Percentiles rank a stretch among this genome's conserved stretches.
Evolutionary conservation across 73 alveolate genomes (phyloP).

Genomic region (Paramecium tetraurelia): DNA sequence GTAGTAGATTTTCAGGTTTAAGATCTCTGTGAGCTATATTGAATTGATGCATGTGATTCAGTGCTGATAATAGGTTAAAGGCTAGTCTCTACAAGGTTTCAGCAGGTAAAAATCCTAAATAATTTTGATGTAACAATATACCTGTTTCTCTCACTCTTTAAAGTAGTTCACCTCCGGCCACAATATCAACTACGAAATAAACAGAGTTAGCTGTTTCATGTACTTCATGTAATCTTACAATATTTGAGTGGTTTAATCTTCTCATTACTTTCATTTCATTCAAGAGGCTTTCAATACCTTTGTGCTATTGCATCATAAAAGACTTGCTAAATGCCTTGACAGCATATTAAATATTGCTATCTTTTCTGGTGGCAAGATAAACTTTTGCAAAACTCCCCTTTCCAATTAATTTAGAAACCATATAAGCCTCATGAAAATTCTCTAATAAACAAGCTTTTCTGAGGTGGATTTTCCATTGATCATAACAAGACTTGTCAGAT

Average conservation of each 20-base stretch:
- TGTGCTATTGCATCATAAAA: constrained; percentile 18
- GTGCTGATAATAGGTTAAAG: constrained; percentile 68
- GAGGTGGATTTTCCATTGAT: not conserved
- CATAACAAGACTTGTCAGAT: constrained; percentile 26
- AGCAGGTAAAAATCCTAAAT: constrained; percentile 25
- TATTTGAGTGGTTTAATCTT: constrained; percentile 67
- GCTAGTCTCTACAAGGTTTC: constrained; percentile 9
- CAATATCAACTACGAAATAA: constrained; percentile 64
- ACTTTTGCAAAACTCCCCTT: constrained; percentile 74
- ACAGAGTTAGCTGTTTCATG: constrained; percentile 65
- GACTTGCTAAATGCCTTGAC: constrained; percentile 64
- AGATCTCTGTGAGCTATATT: constrained; percentile 87
- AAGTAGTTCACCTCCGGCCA: constrained; percentile 73
- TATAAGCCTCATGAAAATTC: constrained; percentile 13
- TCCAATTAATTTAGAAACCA: constrained; percentile 63
- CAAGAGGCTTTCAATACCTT: constrained; percentile 52
- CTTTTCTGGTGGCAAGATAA: constrained; percentile 66
- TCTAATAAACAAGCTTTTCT: not conserved
- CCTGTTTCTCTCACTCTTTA: constrained; percentile 60
- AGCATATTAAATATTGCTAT: constrained; percentile 58
- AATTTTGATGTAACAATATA: not conserved
- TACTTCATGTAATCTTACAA: constrained; percentile 65
- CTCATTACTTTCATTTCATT: constrained; percentile 69
- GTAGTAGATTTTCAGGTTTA: constrained; percentile 87
- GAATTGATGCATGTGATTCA: constrained; percentile 79